These are phyloP conservation scores for Orbilia javanica DNA, from an alignment of 2,329 filamentous ascomycete species.

Conservation along the genomic window DNA sequence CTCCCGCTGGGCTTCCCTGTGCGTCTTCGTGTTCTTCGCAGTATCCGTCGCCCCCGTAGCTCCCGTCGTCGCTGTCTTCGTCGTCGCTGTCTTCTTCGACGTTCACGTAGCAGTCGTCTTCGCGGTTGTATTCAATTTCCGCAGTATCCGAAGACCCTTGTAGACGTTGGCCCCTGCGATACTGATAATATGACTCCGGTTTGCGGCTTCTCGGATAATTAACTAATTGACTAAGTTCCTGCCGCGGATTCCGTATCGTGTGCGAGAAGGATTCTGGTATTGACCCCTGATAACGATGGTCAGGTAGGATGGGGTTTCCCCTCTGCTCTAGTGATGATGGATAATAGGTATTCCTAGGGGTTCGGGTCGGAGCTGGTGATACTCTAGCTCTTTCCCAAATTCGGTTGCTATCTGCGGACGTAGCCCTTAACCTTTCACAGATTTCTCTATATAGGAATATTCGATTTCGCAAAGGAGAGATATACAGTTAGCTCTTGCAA, in stretches of 20 bases:
- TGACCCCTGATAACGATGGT: not conserved
- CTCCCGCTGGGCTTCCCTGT: too few species aligned
- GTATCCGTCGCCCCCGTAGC: too few species aligned
- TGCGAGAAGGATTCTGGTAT: not conserved
- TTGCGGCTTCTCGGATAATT: not conserved
- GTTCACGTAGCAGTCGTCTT: too few species aligned
- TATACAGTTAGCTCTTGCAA: not conserved
- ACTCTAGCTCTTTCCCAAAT: slow-evolving; percentile 1
- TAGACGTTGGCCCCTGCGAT: not conserved
- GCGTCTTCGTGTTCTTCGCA: too few species aligned
- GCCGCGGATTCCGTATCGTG: not conserved
- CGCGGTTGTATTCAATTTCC: not conserved
- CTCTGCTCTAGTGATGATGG: not conserved
- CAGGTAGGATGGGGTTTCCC: not conserved
- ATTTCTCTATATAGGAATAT: not conserved
- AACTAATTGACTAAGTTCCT: not conserved
- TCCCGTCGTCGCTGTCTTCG: too few species aligned
- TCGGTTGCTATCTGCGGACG: not conserved
- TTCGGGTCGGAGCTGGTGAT: not conserved
- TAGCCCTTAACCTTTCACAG: not conserved
- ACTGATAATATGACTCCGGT: too few species aligned
- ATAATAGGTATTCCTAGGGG: not conserved
- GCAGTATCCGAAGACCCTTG: not conserved
- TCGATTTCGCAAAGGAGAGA: not conserved
- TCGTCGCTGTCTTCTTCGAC: not conserved